Base-by-base conservation (phyloP, 495 filamentous ascomycete species). In the Ascodesmis nigricans region DNA sequence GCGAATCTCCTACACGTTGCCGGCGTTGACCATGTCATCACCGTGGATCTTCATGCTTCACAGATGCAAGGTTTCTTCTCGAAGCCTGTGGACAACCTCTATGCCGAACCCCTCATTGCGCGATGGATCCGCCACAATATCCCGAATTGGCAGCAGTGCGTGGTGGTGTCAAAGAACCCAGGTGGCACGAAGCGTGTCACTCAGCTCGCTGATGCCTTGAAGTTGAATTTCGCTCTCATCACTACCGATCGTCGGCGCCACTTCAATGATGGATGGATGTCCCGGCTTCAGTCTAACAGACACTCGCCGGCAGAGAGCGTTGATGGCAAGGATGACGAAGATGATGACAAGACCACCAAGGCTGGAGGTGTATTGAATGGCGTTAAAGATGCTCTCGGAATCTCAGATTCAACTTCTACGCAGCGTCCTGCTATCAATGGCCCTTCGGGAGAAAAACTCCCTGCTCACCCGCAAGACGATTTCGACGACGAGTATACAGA, bases 61-160 rank as follows among this genome's bases (percentile, higher is more conserved):
- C 87, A 95, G 58, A 93, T 93, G 76, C 90, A 95, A 59, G 87
- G 87, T 21, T 97, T 97, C 64, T 97, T 97, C 64, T 78, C 75
- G 43, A 91, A 87, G 48, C 90, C 87, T 6, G 87, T 97, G 31
- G 87, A 97, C 56, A 93, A 97, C 53, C 72, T 97, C 21, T 77
- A 92, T 47, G 87, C 90, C 13, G 87, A 97, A 55, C 87, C 87
- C 3, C 65, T 92, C 45, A 83, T 97, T 52, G 87, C 90, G 25
- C 74, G 82, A 38, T 95, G 87, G 90, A 87, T 95, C 50, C 68
- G 72, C 39, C 67, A 75, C 55, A 84, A 92, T 47, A 75, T 97
- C 13, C 58, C 65, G 10, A 66, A 75, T 33, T 97, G 87, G 87
- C 70, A 62, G 36, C 76, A 91, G 35, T 84, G 79, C 2, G 87